phyloP scores from a whole-genome alignment of 257 asterid species.

The Lycium barbarum region DNA sequence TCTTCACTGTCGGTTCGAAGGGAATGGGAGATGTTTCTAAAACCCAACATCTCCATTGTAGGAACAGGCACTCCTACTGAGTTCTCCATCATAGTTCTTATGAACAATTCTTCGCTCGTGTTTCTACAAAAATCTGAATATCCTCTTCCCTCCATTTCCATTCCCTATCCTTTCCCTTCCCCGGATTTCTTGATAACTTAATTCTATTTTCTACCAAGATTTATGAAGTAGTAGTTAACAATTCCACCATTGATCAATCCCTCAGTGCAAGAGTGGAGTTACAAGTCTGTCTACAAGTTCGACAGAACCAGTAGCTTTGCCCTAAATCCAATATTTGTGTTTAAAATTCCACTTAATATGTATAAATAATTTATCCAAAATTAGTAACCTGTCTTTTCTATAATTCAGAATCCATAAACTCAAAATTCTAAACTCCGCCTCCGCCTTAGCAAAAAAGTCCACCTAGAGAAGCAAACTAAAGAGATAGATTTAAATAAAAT shows the following conservation, averaged over 20 bases:
- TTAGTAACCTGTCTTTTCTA: neutral
- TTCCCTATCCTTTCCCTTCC: conserved; percentile 28
- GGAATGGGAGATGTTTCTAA: conserved; percentile 65
- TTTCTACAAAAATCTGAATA: conserved; percentile 67
- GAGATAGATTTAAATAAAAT: neutral
- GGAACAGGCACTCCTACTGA: conserved; percentile 76
- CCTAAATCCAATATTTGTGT: neutral
- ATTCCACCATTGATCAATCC: neutral
- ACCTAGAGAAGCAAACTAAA: neutral
- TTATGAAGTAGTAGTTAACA: neutral
- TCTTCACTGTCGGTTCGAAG: conserved; percentile 79
- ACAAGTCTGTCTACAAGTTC: neutral
- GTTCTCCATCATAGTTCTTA: conserved; percentile 80
- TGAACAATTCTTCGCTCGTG: conserved; percentile 82
- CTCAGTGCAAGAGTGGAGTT: neutral
- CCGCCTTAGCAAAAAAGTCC: neutral
- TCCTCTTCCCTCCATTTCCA: conserved; percentile 76
- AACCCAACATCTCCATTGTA: conserved; percentile 88
- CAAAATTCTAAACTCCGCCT: neutral
- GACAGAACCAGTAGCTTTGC: neutral
- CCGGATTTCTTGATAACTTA: neutral
- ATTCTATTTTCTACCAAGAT: conserved; percentile 16
- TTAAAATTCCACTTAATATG: neutral
- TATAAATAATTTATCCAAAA: neutral
- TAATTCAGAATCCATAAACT: neutral